phyloP scores from a whole-genome alignment of 1,284 basidiomycete genomes.

The Mycosarcoma mackinlayi region DNA sequence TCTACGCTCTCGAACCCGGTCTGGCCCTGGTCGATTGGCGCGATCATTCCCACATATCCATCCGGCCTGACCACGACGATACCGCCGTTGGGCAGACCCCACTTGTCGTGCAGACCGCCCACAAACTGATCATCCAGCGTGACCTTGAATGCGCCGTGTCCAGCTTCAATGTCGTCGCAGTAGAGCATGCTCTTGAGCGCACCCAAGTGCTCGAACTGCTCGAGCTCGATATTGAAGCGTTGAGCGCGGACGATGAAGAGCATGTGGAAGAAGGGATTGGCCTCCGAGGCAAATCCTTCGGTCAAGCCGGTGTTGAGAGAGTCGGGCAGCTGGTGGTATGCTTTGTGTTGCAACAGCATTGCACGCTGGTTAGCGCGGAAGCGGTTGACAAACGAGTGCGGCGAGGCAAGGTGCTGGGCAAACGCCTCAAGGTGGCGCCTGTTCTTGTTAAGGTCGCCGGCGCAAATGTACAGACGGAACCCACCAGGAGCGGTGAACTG shows the following conservation, averaged over 20 bases:
- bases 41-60: constrained; percentile 77
- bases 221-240: constrained; percentile 64
- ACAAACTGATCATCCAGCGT: constrained; percentile 51
- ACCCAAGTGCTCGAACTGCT: constrained; percentile 57
- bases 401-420: constrained; percentile 42
- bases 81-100: constrained; percentile 73
- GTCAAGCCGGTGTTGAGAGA: constrained; percentile 59
- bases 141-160: constrained; percentile 68
- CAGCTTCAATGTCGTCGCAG: constrained; percentile 71
- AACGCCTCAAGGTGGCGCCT: constrained; percentile 42
- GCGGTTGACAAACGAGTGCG: constrained; percentile 58
- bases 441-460: constrained; percentile 72
- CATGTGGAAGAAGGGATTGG: constrained; percentile 67
- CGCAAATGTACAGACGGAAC: constrained; percentile 80
- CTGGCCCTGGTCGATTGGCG: constrained; percentile 72
- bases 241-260: constrained; percentile 62
- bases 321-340: constrained; percentile 46
- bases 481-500: constrained; percentile 74
- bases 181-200: constrained; percentile 70
- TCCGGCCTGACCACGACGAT: constrained; percentile 79
- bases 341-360: constrained; percentile 30
- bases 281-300: constrained; percentile 54
- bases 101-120: constrained; percentile 71
- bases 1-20: constrained; percentile 70
- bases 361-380: constrained; percentile 49